phyloP scores from a whole-genome alignment of 202 grass and related monocot species.

The Dendrocalamus latiflorus region DNA sequence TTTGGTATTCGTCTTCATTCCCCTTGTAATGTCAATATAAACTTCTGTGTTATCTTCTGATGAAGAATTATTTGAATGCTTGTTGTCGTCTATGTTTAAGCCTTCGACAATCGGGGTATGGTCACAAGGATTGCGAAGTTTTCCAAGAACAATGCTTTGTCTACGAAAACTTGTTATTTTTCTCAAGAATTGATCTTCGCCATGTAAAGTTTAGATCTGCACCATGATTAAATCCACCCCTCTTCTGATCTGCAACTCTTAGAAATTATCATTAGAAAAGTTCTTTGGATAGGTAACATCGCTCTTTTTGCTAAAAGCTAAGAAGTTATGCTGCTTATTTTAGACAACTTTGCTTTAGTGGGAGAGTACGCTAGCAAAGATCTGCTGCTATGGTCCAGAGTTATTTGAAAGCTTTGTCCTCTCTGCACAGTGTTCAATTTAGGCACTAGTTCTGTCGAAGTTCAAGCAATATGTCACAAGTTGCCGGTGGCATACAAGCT shows the following conservation, averaged over 20 bases:
- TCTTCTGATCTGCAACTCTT: neutral
- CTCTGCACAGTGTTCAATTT: too few relatives aligned
- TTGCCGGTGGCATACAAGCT: too few relatives aligned
- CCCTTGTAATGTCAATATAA: constrained; percentile 1
- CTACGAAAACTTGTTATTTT: neutral
- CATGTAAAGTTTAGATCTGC: neutral
- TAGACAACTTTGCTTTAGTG: too few relatives aligned
- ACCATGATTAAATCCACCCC: neutral
- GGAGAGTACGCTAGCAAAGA: too few relatives aligned
- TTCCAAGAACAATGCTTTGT: neutral
- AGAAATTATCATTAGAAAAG: neutral
- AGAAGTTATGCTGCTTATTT: neutral
- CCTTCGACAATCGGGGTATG: neutral
- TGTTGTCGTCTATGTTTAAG: neutral
- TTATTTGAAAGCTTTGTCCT: too few relatives aligned
- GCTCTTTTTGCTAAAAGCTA: neutral
- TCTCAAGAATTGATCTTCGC: neutral
- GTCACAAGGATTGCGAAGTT: neutral
- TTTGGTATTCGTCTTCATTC: neutral
- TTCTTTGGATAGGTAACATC: neutral
- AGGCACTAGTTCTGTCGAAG: too few relatives aligned
- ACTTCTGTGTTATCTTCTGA: neutral
- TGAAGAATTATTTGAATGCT: constrained; percentile 8
- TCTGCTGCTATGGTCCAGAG: too few relatives aligned
- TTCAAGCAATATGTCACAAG: neutral